Evolutionary conservation across 345 rosid species (phyloP), one percentile per base, ranked within the genome.

Genomic region (Lepidium didymum): DNA sequence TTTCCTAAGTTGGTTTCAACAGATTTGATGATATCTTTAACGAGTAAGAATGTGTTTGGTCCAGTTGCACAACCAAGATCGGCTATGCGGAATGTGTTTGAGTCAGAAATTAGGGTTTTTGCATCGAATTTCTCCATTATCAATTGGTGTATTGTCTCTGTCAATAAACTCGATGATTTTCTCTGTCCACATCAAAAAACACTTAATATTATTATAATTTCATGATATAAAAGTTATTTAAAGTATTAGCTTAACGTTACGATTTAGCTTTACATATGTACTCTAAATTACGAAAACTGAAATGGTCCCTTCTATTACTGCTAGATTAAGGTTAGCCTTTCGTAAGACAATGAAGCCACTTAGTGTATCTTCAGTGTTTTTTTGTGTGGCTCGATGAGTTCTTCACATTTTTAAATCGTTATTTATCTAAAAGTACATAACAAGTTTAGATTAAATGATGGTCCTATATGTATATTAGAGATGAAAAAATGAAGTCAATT

Each of bases 51-150:
- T 34, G 92, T 77, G 68, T 86, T 88, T 58, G 92, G 86, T 34
- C 92, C 92, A 0, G 75, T 85, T 7, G 92, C 86, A 67, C 92
- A 88, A 57, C 96, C 96, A 75, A 84, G 67, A 62, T 88, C 92
- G 11, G 84, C 96, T 25, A 88, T 49, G 9, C 16, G 42, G 9
- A 88, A 65, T 34, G 75, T 58, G 77, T 67, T 71, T 47, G 85
- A 73, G 15, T 57, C 13, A 36, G 78, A 80, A 13, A 68, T 68
- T 4, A 82, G 79, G 25, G 27, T 45, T 44, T 64, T 54, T 8
- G 81, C 43, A 18, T 89, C 84, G 9, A 89, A 76, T 45, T 85
- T 82, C 61, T 65, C 51, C 16, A 52, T 34, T 56, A 89, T 81
- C 54, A 73, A 65, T n/a, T 75, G 81, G 16, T 75, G 67, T 29